A percentile compares a stretch with the other conserved stretches of the same genome.
phyloP scores from a whole-genome alignment of 2,329 filamentous ascomycete genomes.

The Furcasterigmium sp. region DNA sequence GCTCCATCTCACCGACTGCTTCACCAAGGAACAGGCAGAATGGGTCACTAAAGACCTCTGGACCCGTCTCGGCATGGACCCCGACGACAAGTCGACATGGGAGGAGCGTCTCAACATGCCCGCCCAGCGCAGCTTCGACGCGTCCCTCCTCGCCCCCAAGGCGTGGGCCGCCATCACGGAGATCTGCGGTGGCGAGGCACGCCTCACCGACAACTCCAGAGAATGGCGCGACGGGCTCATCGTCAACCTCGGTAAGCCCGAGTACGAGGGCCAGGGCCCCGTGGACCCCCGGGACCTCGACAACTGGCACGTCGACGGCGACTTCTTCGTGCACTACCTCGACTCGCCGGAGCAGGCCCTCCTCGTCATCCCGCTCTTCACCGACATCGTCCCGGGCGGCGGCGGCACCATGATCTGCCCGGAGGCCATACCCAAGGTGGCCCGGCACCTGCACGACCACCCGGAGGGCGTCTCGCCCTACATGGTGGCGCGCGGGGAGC shows the following conservation, averaged over 20 bases:
- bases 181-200: conserved; percentile 58
- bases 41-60: conserved; percentile 43
- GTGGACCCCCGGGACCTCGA: conserved; percentile 46
- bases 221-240: conserved; percentile 65
- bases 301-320: conserved; percentile 66
- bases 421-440: conserved; percentile 50
- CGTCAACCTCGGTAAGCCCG: conserved; percentile 59
- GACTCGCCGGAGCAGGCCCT: conserved; percentile 66
- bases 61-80: conserved; percentile 60
- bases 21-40: conserved; percentile 31
- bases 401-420: conserved; percentile 64
- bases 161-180: conserved; percentile 64
- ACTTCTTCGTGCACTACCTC: conserved; percentile 69
- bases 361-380: conserved; percentile 63
- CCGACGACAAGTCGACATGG: conserved; percentile 62
- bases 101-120: conserved; percentile 61
- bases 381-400: conserved; percentile 52
- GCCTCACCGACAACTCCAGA: conserved; percentile 40
- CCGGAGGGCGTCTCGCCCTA: conserved; percentile 62
- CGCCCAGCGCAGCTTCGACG: conserved; percentile 47
- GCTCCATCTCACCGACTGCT: conserved; percentile 25
- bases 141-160: conserved; percentile 53
- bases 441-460: conserved; percentile 52
- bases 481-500: conserved; percentile 53
- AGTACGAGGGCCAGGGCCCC: conserved; percentile 39